Base-by-base conservation (phyloP, 352 stramenopile genomes). In the Blastocystis sp. region DNA sequence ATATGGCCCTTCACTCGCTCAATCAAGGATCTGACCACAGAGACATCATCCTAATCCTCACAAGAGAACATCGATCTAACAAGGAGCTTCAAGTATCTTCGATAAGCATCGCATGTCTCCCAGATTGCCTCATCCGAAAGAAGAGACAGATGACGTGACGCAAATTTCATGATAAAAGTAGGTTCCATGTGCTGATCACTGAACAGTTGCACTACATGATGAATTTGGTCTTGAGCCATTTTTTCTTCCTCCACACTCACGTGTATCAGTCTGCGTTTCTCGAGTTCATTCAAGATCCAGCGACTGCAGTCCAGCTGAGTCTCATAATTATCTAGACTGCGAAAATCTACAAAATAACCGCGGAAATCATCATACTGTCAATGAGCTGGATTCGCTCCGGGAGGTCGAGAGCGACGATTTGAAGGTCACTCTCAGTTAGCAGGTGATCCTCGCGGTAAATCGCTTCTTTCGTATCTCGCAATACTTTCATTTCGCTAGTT, bases 321-420 rank as follows among this genome's bases (percentile, higher is more conserved):
- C 3, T 85, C 43, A 24, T 68, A 68, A 24, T 68, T 55, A 20
- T 85, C 73, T 3, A 85, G 18, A 9, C 50, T 34, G 50, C 50
- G 73, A 1, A 85, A 43, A 53, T 68, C 73, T 85, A 18, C 34
- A 34, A 3, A 24, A 24, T 13, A 85, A 1, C 43, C 7, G 34
- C 4, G 20, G 1, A 16, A 34, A 45, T 3, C 2, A 18, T 0
- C 3, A 3, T 13, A 65, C 73, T 45, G 13, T 68, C 54, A 30
- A 81, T 56, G 30, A 85, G 56, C 56, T 85, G 73, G 24, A 85
- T 85, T 18, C 73, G 73, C 56, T 85, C 73, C 2, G 73, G 73
- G 39, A 85, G 59, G 56, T 85, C 73, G 18, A 53, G 26, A n/a
- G 73, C 18, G 18, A 30, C 73, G 41, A 85, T 85, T 30, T 65